A percentile compares a stretch with the other conserved stretches of the same genome.
These are phyloP conservation scores for Asterella californica DNA, from an alignment of 225 moss, liverwort and hornwort species.

Conservation along the genomic window DNA sequence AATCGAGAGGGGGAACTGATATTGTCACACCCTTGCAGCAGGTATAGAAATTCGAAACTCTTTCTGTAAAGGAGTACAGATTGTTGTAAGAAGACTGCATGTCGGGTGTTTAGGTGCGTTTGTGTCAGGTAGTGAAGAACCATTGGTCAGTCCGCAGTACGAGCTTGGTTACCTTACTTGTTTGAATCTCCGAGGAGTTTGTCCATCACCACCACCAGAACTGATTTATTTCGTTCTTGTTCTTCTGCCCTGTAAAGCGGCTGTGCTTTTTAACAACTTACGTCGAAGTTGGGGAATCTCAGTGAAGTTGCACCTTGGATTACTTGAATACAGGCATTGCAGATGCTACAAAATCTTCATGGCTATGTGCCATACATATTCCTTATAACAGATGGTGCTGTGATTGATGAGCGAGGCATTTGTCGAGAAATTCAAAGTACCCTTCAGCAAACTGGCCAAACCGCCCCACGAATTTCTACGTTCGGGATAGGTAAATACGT, in stretches of 20 bases:
- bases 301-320: constrained; percentile 3
- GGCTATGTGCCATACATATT: constrained; percentile 64
- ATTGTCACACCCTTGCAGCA: constrained; percentile 64
- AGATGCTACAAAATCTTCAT: constrained; percentile 49
- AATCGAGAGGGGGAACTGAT: constrained; percentile 71
- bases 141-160: not conserved
- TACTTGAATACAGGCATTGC: constrained; percentile 51
- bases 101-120: not conserved
- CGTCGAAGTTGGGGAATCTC: not conserved
- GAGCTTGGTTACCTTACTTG: not conserved
- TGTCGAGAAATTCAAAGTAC: constrained; percentile 53
- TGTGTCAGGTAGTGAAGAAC: not conserved
- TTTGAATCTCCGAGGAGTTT: not conserved
- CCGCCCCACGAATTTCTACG: constrained; percentile 65
- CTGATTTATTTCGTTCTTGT: not conserved
- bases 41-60: constrained; percentile 28
- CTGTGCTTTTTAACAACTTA: not conserved
- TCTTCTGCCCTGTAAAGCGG: not conserved
- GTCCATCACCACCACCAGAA: not conserved
- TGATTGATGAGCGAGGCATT: constrained; percentile 58
- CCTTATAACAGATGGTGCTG: constrained; percentile 75
- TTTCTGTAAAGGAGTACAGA: not conserved
- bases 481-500: constrained; percentile 56
- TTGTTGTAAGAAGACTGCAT: not conserved
- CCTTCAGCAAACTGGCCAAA: constrained; percentile 44